Evolutionary conservation across 352 stramenopile species (phyloP), one percentile per base, ranked within the genome.

Genomic region (Globisporangium rhizosaccharum): DNA sequence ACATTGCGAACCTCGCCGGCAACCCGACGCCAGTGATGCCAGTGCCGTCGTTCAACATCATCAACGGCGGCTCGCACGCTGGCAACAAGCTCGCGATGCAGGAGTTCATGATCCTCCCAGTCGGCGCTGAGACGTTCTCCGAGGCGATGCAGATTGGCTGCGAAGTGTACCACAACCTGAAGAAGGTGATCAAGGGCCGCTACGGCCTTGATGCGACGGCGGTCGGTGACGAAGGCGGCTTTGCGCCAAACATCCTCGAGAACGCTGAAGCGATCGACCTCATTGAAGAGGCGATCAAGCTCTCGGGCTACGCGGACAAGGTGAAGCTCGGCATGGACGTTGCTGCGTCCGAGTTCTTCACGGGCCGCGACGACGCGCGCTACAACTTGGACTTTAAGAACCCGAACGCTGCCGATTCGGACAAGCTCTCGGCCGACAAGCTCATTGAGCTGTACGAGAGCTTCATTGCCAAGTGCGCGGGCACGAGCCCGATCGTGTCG

Each of bases 351-450:
- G 97, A 99, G 84, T 99, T 99, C 82, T 98, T 97, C 77, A 92
- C 76, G 23, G 96, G 97, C 59, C 85, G 93, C 62, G 82, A 88
- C 15, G 91, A 98, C 70, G 94, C 96, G 64, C 79, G 88, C 56
- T 99, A 99, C 83, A 97, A 99, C 87, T 86, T 99, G 72, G 96
- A 99, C 79, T 99, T 99, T 79, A 99, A 99, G 85, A 96, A 96
- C 66, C 67, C 83, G 17, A 95, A 89, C 67, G 80, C 75, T 52
- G 77, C 95, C 33, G 94, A 97, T 33, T 91, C 91, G 68, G 75
- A 92, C 67, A 92, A 91, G 72, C 71, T 93, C 63, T 88, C 88
- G 28, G 94, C 95, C 56, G 94, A 98, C 67, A 90, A 97, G 78
- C 85, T 99, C 65, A 95, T 94, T 69, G 89, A 86, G 62, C 88